phyloP scores from a whole-genome alignment of 2,329 filamentous ascomycete genomes.

The Penicillium sp. region DNA sequence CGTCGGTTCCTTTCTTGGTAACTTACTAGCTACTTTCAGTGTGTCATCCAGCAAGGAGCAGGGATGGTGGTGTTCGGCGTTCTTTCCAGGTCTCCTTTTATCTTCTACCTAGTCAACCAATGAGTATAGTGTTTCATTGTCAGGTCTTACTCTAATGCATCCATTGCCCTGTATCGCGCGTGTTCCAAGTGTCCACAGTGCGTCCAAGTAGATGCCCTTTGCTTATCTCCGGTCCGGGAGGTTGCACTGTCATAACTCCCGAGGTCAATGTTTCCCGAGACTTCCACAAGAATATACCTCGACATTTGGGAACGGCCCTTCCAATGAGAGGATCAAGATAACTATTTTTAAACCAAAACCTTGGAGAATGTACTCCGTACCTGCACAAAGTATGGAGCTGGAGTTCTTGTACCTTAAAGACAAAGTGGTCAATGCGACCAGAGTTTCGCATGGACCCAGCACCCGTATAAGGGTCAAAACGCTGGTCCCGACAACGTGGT shows the following conservation, averaged over 20 bases:
- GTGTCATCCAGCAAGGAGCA: constrained; percentile 24
- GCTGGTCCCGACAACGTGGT: not conserved
- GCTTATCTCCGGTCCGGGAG: no score
- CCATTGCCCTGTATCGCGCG: not conserved
- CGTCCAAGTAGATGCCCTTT: no score
- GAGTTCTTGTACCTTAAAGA: not conserved
- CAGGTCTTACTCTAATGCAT: constrained; percentile 3
- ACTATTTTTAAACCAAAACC: no score
- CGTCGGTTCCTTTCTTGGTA: not conserved
- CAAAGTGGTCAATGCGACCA: not conserved
- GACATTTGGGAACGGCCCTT: no score
- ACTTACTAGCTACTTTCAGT: constrained; percentile 4
- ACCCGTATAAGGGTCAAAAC: not conserved
- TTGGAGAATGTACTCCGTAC: not conserved
- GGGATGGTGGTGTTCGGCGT: constrained; percentile 15
- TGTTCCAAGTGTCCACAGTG: no score
- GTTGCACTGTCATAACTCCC: no score
- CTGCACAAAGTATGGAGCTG: not conserved
- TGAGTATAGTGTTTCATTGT: constrained; percentile 12
- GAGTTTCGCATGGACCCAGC: not conserved
- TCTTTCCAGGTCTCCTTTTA: constrained; percentile 4
- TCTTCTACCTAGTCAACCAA: constrained; percentile 8
- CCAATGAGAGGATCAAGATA: no score
- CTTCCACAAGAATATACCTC: no score
- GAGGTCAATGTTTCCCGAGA: no score